Evolutionary conservation across 192 early-diverging fungal genomes (phyloP), one percentile per base, ranked within the genome.

Genomic region (Coemansia sp.): DNA sequence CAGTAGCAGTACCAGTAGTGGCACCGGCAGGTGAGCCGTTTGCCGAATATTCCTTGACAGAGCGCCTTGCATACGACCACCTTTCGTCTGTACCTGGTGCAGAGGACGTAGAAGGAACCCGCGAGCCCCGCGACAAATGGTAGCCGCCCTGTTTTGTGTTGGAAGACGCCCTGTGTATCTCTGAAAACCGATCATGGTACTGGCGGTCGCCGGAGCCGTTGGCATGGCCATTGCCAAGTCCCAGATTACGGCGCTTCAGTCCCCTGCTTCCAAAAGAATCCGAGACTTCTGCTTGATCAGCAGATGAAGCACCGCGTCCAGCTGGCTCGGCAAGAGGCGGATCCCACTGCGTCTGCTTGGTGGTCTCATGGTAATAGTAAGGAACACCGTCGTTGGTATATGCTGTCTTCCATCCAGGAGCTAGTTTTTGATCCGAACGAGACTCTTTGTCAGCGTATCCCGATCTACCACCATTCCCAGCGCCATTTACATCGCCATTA

Each of bases 361-460:
- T 80, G 5, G 65, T 55, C n/a, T 68, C 77, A 33, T 84, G 76
- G 57, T 84, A 84, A 45, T 84, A 84, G 54, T 84, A 84, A 11
- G 66, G 55, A 34, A 58, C 55, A 2, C 72, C 69, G 55, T 80
- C 66, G 28, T 65, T 59, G 1, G 82, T 64, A 33, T 67, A 73
- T 22, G 83, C 72, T 2, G 75, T 74, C 30, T 62, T 67, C 83
- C 83, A 84, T 7, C 77, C 76, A 12, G 71, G 64, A 2, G 83
- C 73, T 8, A 83, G 73, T 32, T 34, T 59, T 18, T 48, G 69
- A 45, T 50, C 56, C 1, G 20, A 29, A 34, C 22, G 22, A 28
- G 25, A 0, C 2, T 54, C 29, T 25, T 28, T 30, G 7, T 25
- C 51, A 7, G 51, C 7, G 22, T 54, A 29, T 5, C 16, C 51